Base-by-base conservation (phyloP, 139 green algal genomes). In the Desmodesmus armatus region DNA sequence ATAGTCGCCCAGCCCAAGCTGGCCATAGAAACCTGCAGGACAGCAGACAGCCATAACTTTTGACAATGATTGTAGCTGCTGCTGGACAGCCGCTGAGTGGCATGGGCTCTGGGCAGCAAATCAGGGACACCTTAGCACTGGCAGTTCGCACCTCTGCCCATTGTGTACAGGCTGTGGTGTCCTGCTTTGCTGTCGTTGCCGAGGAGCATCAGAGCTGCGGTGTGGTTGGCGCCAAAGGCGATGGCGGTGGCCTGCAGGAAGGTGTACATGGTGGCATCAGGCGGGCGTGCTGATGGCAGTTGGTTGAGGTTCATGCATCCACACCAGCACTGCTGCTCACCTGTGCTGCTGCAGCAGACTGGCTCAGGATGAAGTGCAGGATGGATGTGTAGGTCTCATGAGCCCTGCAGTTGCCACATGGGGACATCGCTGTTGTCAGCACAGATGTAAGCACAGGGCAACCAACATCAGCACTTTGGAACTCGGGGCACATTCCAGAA, bases 21-120 rank as follows among this genome's bases (percentile, higher is more conserved):
- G 94, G 9, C 95, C 95, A 87, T 98, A 93, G 65, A 97, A 98
- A 72, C 94, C 94, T 89, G 92, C 79, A 72, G 3, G 21, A 40
- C n/a, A 39, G 60, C 58, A 66, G 0, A 21, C 58, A 66, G 58
- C 58, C 33, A 27, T 15, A 25, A 2, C 23, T 35, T 7, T 66
- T 35, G 23, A 66, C 0, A 33, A 66, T 66, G 2, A 5, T n/a
- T n/a, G 0, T 4, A 66, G 58, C 6, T 3, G 35, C 17, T 69
- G 60, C 27, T 37, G 35, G 60, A 58, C 13, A 15, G 13, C 13
- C 17, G 47, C 47, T 58, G 47, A 13, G 17, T 15, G 13, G 47
- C 47, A 58, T 23, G 47, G 47, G 13, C 13, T 58, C 25, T 67
- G 58, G 27, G 37, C n/a, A 29, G 37, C 27, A 39, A 29, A 74